These are phyloP conservation scores for Beta macrorhiza DNA, from an alignment of 179 eudicot genomes.

Conservation along the genomic window DNA sequence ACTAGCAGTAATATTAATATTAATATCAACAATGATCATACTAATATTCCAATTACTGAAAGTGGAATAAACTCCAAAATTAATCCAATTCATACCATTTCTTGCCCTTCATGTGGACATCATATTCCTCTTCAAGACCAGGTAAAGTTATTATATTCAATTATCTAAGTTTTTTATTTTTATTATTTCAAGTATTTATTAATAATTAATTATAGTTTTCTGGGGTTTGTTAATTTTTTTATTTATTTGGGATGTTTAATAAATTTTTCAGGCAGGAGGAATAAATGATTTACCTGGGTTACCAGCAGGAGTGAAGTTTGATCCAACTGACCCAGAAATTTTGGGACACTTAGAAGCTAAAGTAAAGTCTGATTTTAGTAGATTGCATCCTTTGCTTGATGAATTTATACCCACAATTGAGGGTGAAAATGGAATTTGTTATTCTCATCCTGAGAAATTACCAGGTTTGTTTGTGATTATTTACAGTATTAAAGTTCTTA, in stretches of 20 bases:
- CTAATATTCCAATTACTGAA: slow-evolving; percentile 19
- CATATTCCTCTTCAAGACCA: slow-evolving; percentile 43
- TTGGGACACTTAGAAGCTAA: slow-evolving; percentile 80
- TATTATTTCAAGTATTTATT: not conserved
- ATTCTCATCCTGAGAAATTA: slow-evolving; percentile 84
- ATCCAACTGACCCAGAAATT: slow-evolving; percentile 82
- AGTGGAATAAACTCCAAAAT: slow-evolving; percentile 2
- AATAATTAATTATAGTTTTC: no score
- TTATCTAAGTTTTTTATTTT: not conserved
- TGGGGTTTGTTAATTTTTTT: not conserved
- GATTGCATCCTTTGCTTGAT: slow-evolving; percentile 72
- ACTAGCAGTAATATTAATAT: slow-evolving; percentile 16
- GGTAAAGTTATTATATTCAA: slow-evolving; percentile 32
- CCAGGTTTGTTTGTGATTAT: slow-evolving; percentile 51
- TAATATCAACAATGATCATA: not conserved
- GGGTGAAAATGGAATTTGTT: slow-evolving; percentile 90
- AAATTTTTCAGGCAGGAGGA: slow-evolving; percentile 31
- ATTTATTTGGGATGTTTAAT: not conserved
- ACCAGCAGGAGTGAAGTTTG: slow-evolving; percentile 97
- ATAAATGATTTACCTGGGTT: slow-evolving; percentile 72
- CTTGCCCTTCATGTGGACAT: slow-evolving; percentile 81
- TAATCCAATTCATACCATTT: slow-evolving; percentile 30
- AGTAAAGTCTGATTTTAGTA: slow-evolving; percentile 43
- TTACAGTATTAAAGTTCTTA: not conserved
- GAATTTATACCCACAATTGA: slow-evolving; percentile 81